Percentiles rank a stretch among this genome's conserved stretches.
These are phyloP conservation scores for Mrakia blollopis DNA, from an alignment of 768 basidiomycete species.

Conservation along the genomic window DNA sequence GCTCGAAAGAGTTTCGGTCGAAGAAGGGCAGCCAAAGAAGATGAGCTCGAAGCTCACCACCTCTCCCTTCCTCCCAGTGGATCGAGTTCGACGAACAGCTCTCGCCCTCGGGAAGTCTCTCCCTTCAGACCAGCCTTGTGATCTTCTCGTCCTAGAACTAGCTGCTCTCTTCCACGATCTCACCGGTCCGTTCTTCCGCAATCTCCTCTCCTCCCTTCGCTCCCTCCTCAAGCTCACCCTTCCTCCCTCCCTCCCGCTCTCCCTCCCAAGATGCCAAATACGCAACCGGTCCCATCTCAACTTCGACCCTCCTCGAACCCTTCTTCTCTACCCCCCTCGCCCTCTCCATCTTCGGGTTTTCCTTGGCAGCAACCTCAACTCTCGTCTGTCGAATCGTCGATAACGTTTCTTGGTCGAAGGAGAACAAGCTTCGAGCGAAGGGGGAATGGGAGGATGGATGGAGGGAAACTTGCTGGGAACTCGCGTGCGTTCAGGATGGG, in stretches of 20 bases:
- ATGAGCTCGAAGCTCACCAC: background rate
- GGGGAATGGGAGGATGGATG: slow-evolving; percentile 57
- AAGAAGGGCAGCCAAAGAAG: background rate
- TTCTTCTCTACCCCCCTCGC: slow-evolving; percentile 35
- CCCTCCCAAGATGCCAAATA: slow-evolving; percentile 82
- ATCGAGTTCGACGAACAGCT: slow-evolving; percentile 75
- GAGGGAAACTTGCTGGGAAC: slow-evolving; percentile 66
- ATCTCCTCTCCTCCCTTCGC: background rate
- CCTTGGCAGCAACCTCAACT: slow-evolving; percentile 34
- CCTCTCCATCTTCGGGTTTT: slow-evolving; percentile 29
- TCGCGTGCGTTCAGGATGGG: slow-evolving; percentile 77
- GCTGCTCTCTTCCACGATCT: slow-evolving; percentile 82
- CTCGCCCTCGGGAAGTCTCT: slow-evolving; percentile 58
- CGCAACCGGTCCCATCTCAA: slow-evolving; percentile 47
- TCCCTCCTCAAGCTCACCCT: background rate
- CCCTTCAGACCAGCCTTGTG: slow-evolving; percentile 47
- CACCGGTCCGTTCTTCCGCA: slow-evolving; percentile 6
- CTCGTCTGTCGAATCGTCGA: slow-evolving; percentile 54
- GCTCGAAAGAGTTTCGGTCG: no score
- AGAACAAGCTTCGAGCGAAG: slow-evolving; percentile 58
- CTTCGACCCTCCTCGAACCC: slow-evolving; percentile 34
- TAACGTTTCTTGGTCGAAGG: slow-evolving; percentile 79
- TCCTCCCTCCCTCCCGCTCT: background rate
- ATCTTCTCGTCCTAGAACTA: slow-evolving; percentile 72
- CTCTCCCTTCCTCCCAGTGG: slow-evolving; percentile 51